Evolutionary conservation across 2,329 filamentous ascomycete species (phyloP), one percentile per base, ranked within the genome.

Genomic region (Fusarium armeniacum): DNA sequence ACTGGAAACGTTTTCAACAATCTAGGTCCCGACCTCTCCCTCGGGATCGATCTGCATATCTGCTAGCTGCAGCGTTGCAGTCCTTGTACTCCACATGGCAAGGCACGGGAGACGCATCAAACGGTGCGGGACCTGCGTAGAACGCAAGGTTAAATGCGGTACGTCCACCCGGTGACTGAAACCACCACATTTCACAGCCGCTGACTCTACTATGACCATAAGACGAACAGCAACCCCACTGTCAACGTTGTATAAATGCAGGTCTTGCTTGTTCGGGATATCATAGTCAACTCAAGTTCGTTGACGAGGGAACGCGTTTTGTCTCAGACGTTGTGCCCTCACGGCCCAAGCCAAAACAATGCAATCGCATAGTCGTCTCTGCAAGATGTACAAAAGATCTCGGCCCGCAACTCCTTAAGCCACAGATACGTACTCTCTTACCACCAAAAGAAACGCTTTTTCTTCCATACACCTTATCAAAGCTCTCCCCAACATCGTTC

Each of bases 121-220:
- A 32, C 52, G 65, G 22, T 67, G 65, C 58, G 65, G 65, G 1
- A 67, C 65, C 36, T 67, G 65, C 28, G 50, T 64, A n/a, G 65
- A 67, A n/a, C 65, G 65, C 40, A 67, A 67, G 40, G 64, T 68
- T 7, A 68, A 67, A 43, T 67, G 65, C 43, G 65, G 65, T 68
- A 26, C 26, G 64, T 64, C 9, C 6, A 20, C 15, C 15, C 36
- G 24, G 4, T 32, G 5, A 13, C 6, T 11, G 3, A 24, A 10
- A 43, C 16, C 13, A 24, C 4, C 16, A 20, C 8, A 20, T 51
- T 15, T 22, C 24, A 22, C 24, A 26, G 47, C 18, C 8, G 16
- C 41, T 44, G 18, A 20, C 32, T 26, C 55, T 13, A 66, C 28
- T 1, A 16, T 43, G 24, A n/a, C 7, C 5, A 7, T 9, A 7